Percentiles rank a stretch among this genome's conserved stretches.
Conservation (phyloP, 1,139 yeast species). For the Candida freyschussii region DNA sequence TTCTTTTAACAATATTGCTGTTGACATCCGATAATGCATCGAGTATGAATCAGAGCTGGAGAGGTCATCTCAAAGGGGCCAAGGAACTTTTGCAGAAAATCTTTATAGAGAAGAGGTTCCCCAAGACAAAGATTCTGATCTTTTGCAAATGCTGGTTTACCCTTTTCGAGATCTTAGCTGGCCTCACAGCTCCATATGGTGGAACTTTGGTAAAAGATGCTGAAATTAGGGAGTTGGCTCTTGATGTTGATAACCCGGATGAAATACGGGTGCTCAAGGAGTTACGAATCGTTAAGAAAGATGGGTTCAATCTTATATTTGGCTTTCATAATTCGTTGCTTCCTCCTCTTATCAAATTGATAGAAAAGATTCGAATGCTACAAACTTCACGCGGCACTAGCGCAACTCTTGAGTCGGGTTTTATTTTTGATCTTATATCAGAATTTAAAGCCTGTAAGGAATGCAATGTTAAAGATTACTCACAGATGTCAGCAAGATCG, state of each 20-base stretch:
- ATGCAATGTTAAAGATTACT: neutral
- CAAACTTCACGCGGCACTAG: too few relatives aligned
- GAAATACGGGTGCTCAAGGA: constrained; percentile 11
- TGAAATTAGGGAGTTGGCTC: constrained; percentile 11
- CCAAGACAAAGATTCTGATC: constrained; percentile 41
- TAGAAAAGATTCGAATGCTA: constrained; percentile 11
- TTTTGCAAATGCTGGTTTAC: constrained; percentile 70
- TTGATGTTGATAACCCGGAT: constrained; percentile 6
- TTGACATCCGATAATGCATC: constrained; percentile 69
- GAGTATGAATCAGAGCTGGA: constrained; percentile 60
- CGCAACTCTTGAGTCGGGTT: constrained; percentile 1
- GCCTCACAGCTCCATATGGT: constrained; percentile 59
- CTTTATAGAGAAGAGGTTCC: constrained; percentile 30
- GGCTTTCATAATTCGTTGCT: constrained; percentile 16
- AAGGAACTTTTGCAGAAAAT: constrained; percentile 54
- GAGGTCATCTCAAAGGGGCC: constrained; percentile 74
- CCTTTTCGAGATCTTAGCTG: constrained; percentile 66
- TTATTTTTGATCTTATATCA: constrained; percentile 4
- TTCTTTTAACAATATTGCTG: constrained; percentile 58
- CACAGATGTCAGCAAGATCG: neutral
- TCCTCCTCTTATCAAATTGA: constrained; percentile 12
- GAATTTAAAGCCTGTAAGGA: constrained; percentile 6
- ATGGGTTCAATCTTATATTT: constrained; percentile 18
- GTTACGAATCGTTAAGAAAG: constrained; percentile 12
- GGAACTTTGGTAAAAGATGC: constrained; percentile 44